Evolutionary conservation across 306 rosid species (phyloP).

Genomic region (Bauhinia variegata): DNA sequence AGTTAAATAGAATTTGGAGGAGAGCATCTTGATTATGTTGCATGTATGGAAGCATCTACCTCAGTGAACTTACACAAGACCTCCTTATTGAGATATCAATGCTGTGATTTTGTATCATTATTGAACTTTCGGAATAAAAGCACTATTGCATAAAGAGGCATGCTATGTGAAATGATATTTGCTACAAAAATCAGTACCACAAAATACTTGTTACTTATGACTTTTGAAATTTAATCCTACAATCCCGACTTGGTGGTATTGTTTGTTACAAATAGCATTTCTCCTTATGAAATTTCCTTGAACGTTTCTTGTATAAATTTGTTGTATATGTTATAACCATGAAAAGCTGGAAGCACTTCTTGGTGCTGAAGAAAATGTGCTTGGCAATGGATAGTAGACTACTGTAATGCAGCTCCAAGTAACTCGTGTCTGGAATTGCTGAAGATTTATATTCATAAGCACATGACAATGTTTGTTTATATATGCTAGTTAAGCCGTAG

Average conservation of each 20-base stretch:
- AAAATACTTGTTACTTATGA: too few species aligned
- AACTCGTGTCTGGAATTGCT: slow-evolving; percentile 6
- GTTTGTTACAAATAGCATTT: too few species aligned
- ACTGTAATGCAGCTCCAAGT: neutral
- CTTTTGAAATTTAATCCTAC: too few species aligned
- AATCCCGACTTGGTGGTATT: too few species aligned
- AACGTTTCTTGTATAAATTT: neutral
- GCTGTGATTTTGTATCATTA: slow-evolving; percentile 20
- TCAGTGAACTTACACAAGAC: slow-evolving; percentile 25
- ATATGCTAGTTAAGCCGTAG: neutral
- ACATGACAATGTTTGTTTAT: neutral
- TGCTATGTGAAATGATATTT: too few species aligned
- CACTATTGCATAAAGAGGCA: too few species aligned
- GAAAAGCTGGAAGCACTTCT: slow-evolving; percentile 10
- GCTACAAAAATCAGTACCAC: too few species aligned
- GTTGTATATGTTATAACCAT: neutral
- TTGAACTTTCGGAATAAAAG: slow-evolving; percentile 15
- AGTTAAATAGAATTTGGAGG: slow-evolving; percentile 14
- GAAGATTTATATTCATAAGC: neutral
- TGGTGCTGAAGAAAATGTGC: neutral
- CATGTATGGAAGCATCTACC: slow-evolving; percentile 18
- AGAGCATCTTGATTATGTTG: slow-evolving; percentile 20
- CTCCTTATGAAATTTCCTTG: neutral
- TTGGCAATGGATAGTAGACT: slow-evolving; percentile 11
- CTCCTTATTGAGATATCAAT: neutral